A percentile compares a stretch with the other conserved stretches of the same genome.
Evolutionary conservation across 495 filamentous ascomycete species (phyloP).

Genomic region (Penicillium paradoxum): DNA sequence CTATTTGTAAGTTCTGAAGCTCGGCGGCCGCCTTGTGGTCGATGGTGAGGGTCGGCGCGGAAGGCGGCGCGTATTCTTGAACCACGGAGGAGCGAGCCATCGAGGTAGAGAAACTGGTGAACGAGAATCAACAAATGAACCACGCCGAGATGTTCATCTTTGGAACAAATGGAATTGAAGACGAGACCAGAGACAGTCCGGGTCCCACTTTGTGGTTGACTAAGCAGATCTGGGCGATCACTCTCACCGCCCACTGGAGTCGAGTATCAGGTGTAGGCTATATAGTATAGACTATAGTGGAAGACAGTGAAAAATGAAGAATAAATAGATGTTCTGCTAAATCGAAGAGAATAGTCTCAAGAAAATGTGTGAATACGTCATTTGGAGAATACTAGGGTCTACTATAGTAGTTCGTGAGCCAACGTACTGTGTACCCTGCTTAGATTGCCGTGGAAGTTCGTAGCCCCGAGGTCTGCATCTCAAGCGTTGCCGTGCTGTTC

Average conservation of each 20-base stretch:
- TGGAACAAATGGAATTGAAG: neutral
- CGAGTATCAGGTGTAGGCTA: too few relatives aligned
- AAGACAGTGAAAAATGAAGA: too few relatives aligned
- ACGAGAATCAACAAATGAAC: neutral
- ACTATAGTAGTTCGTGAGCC: neutral
- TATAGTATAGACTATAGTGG: too few relatives aligned
- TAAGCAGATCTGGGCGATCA: neutral
- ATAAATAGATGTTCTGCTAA: neutral
- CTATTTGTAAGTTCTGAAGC: conserved; percentile 68
- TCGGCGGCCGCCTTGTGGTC: conserved; percentile 61
- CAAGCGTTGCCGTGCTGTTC: neutral
- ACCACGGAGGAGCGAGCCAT: conserved; percentile 55
- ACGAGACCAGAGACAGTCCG: neutral
- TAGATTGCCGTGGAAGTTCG: neutral
- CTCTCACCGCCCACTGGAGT: neutral
- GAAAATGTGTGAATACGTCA: too few relatives aligned
- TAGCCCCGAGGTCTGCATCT: neutral
- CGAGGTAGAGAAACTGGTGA: conserved; percentile 4
- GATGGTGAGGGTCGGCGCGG: conserved; percentile 55
- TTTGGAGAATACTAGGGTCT: neutral
- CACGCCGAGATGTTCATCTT: neutral
- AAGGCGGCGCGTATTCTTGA: conserved; percentile 61
- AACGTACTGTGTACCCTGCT: neutral
- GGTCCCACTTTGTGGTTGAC: neutral
- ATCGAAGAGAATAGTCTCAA: neutral